These are phyloP conservation scores for Camellia sinensis DNA, from an alignment of 148 eudicot species.

Conservation along the genomic window DNA sequence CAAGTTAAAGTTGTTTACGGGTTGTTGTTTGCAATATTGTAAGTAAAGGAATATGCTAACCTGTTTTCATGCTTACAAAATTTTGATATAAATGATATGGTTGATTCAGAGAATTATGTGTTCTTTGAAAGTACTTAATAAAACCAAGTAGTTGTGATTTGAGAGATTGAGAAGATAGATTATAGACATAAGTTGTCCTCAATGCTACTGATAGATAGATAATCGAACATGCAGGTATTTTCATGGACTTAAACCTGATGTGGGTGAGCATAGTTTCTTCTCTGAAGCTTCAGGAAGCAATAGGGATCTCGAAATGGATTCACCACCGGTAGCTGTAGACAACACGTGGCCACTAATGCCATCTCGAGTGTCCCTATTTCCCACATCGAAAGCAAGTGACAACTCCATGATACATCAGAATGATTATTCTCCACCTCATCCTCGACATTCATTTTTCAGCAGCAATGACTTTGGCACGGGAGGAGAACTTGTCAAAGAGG, in stretches of 20 bases:
- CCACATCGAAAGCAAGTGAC: conserved; percentile 14
- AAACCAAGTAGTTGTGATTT: too few species aligned
- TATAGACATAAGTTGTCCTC: too few species aligned
- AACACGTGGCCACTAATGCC: conserved; percentile 16
- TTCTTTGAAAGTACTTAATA: too few species aligned
- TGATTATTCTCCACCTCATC: conserved; percentile 8
- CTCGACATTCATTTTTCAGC: conserved; percentile 13
- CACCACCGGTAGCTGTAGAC: conserved; percentile 3
- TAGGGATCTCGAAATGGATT: conserved; percentile 14
- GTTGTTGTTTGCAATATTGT: not conserved
- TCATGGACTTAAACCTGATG: conserved; percentile 20
- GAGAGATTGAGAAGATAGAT: too few species aligned
- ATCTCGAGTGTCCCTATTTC: conserved; percentile 17
- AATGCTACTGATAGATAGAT: not conserved
- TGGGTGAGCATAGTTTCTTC: conserved; percentile 19
- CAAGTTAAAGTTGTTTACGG: not conserved
- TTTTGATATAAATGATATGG: not conserved
- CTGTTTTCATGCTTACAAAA: not conserved
- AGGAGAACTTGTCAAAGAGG: conserved; percentile 6
- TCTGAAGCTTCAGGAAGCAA: conserved; percentile 20
- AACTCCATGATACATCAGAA: conserved; percentile 15
- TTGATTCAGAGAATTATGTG: not conserved
- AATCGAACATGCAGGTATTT: conserved; percentile 12
- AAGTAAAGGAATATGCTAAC: not conserved
- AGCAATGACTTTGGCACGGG: conserved; percentile 13